phyloP scores from a whole-genome alignment of 371 early-diverging fungal species.

The Mortierella sp. region DNA sequence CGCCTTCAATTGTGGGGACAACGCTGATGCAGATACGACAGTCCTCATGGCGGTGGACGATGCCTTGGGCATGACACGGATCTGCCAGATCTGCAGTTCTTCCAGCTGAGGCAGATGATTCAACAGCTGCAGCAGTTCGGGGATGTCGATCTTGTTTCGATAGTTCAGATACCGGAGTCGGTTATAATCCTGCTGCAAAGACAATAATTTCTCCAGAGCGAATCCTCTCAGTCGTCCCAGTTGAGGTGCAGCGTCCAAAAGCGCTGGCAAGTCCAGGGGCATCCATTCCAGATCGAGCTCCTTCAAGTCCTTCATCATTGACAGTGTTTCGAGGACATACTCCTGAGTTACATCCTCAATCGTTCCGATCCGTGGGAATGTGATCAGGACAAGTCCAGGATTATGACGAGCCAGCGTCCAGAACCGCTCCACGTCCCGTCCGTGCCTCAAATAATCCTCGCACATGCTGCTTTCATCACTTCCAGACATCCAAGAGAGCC shows the following conservation, averaged over 20 bases:
- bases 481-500: neutral
- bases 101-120: neutral
- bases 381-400: neutral
- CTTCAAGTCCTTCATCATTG: neutral
- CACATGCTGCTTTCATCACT: neutral
- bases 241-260: neutral
- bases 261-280: neutral
- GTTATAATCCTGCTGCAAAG: neutral
- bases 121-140: neutral
- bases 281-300: neutral
- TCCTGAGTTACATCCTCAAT: neutral
- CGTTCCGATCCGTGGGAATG: neutral
- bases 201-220: neutral
- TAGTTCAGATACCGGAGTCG: neutral
- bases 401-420: neutral
- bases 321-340: neutral
- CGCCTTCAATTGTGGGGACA: neutral
- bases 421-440: neutral
- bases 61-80: neutral
- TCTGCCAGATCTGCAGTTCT: neutral
- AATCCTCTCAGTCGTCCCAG: neutral
- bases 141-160: neutral
- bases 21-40: neutral
- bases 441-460: neutral
- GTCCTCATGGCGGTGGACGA: neutral